phyloP scores from a whole-genome alignment of 148 eudicot genomes.

The Oxyria digyna region DNA sequence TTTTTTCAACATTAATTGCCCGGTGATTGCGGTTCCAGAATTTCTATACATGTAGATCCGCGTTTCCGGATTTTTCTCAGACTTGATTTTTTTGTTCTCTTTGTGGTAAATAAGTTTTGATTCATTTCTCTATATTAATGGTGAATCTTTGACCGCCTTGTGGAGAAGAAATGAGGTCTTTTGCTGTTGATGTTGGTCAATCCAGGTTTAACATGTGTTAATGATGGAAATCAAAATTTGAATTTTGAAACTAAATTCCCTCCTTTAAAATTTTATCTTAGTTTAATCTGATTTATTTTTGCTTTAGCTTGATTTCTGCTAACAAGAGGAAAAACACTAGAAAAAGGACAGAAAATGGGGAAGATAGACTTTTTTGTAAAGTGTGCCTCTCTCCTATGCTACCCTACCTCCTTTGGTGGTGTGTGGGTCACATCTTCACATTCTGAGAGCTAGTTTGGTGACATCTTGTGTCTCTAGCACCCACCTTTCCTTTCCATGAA shows the following conservation, averaged over 20 bases:
- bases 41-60: background rate
- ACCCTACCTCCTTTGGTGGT: background rate
- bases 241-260: background rate
- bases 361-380: conserved; percentile 1
- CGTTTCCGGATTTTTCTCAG: background rate
- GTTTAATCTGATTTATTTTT: background rate
- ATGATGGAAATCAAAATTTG: background rate
- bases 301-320: background rate
- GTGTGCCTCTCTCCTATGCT: background rate
- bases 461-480: background rate
- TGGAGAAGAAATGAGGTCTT: background rate
- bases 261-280: background rate
- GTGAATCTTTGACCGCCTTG: background rate
- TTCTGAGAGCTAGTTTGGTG: background rate
- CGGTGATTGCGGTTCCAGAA: background rate
- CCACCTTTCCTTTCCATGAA: background rate
- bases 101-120: background rate
- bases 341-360: background rate
- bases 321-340: background rate
- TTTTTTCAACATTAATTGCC: background rate
- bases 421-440: conserved; percentile 2
- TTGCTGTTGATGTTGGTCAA: background rate
- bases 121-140: background rate
- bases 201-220: background rate
- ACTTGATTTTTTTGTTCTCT: background rate